Conservation (phyloP, 345 rosid species). For the Acer negundo region DNA sequence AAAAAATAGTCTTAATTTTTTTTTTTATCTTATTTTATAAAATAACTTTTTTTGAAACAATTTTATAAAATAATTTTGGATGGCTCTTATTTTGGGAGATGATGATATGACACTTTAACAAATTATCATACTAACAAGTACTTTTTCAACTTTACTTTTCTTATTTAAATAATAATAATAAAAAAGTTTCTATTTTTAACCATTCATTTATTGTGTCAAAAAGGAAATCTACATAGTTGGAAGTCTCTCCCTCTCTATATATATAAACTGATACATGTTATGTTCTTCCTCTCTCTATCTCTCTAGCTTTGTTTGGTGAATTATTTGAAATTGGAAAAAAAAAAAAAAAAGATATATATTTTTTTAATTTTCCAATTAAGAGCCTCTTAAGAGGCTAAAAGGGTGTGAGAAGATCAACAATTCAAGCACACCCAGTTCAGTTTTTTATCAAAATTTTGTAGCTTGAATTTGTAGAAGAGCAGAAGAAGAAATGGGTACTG, state of each 20-base stretch:
- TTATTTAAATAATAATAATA: background rate
- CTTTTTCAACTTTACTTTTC: background rate
- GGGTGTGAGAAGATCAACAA: background rate
- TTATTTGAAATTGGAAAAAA: background rate
- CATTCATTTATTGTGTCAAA: background rate
- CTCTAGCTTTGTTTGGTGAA: background rate
- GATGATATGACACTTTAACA: background rate
- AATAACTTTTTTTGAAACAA: too few relatives aligned
- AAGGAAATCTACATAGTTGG: background rate
- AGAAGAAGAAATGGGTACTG: slow-evolving; percentile 43
- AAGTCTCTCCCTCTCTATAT: background rate
- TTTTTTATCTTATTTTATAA: too few relatives aligned
- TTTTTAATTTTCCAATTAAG: too few relatives aligned
- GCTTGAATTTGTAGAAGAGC: background rate
- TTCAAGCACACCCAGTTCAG: slow-evolving; percentile 10
- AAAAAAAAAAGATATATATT: background rate
- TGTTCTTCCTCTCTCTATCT: background rate
- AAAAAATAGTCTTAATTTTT: too few relatives aligned
- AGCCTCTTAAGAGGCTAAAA: background rate
- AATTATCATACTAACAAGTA: background rate
- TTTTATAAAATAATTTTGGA: background rate
- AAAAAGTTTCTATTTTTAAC: background rate
- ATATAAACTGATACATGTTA: background rate
- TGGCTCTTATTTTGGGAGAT: background rate
- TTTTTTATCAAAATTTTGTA: background rate